Percentiles rank a stretch among this genome's conserved stretches.
Conservation (phyloP, 345 rosid genomes). For the Heritiera littoralis region DNA sequence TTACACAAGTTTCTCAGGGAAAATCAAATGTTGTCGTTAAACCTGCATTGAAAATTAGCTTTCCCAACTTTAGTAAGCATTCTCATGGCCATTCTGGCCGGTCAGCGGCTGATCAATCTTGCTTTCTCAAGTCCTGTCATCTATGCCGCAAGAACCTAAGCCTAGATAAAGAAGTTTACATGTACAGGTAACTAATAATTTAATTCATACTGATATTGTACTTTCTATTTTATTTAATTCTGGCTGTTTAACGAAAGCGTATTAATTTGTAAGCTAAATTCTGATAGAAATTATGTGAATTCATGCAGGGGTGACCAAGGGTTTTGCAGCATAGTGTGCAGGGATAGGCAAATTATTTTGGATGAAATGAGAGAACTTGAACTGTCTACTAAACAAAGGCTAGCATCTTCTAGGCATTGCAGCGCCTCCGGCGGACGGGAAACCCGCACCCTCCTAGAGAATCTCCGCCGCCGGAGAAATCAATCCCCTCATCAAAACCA, state of each 20-base stretch:
- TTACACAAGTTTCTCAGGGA: slow-evolving; percentile 35
- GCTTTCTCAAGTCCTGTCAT: slow-evolving; percentile 60
- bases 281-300: background rate
- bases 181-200: slow-evolving; percentile 59
- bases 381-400: slow-evolving; percentile 39
- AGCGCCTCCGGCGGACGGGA: slow-evolving; percentile 32
- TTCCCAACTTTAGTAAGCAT: slow-evolving; percentile 7
- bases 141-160: slow-evolving; percentile 55
- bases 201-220: background rate
- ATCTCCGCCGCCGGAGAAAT: slow-evolving; percentile 39
- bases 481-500: slow-evolving; percentile 22
- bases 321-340: slow-evolving; percentile 73
- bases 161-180: slow-evolving; percentile 68
- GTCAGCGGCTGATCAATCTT: slow-evolving; percentile 22
- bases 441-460: slow-evolving; percentile 36
- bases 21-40: slow-evolving; percentile 47
- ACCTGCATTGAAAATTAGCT: slow-evolving; percentile 36
- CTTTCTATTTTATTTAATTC: background rate
- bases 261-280: background rate
- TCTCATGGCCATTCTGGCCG: background rate
- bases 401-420: slow-evolving; percentile 45
- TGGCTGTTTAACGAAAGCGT: background rate
- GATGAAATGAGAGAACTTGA: slow-evolving; percentile 66
- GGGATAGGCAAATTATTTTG: slow-evolving; percentile 58
- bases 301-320: slow-evolving; percentile 73